A percentile compares a stretch with the other conserved stretches of the same genome.
phyloP scores from a whole-genome alignment of 495 filamentous ascomycete species.

The Xylaria flabelliformis region DNA sequence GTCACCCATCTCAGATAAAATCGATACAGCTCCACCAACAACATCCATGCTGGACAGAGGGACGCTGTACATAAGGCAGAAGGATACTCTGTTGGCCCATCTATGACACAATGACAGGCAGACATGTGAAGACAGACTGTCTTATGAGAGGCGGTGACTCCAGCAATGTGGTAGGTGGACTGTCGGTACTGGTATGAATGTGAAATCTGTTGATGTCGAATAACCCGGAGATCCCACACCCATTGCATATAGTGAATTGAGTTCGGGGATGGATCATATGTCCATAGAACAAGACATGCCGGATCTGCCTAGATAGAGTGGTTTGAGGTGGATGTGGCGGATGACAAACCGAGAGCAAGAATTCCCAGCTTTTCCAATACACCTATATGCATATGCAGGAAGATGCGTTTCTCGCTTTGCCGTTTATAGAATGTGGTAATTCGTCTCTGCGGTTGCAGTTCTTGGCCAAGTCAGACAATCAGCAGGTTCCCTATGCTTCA shows the following conservation, averaged over 20 bases:
- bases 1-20: conserved; percentile 8
- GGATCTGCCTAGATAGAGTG: conserved; percentile 25
- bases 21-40: background rate
- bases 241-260: conserved; percentile 38
- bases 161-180: conserved; percentile 27
- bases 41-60: background rate
- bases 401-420: conserved; percentile 18
- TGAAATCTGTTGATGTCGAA: conserved; percentile 30
- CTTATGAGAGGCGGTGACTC: conserved; percentile 19
- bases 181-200: conserved; percentile 31
- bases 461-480: conserved; percentile 16
- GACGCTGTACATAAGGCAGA: background rate
- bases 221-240: conserved; percentile 31
- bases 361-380: conserved; percentile 2
- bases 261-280: conserved; percentile 40
- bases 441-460: conserved; percentile 18
- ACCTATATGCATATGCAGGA: conserved; percentile 16
- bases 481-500: conserved; percentile 16
- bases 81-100: conserved; percentile 27
- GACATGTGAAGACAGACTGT: background rate
- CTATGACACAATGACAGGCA: conserved; percentile 26
- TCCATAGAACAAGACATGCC: conserved; percentile 35
- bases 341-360: conserved; percentile 7
- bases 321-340: conserved; percentile 18
- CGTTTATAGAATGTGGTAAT: conserved; percentile 24